Evolutionary conservation across 495 filamentous ascomycete species (phyloP), one percentile per base, ranked within the genome.

Genomic region (Xylaria palmicola): DNA sequence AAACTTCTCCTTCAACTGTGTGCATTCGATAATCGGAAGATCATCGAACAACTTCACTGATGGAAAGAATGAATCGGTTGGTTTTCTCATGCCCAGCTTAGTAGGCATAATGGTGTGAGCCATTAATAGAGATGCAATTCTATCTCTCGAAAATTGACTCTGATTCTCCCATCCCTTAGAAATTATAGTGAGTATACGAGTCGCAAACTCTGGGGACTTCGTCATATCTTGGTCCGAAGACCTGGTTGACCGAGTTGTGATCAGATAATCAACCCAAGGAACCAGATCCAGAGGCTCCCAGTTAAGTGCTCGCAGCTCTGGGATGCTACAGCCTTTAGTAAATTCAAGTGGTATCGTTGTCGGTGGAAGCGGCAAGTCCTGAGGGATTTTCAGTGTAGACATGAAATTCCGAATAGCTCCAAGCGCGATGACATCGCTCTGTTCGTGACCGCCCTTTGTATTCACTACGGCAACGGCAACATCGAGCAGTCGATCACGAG

Each of bases 31-130:
- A 12, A 87, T 86, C 3, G 95, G 93, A 9, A 99, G 79, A 67
- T 99, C 95, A 58, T 95, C 88, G 68, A 99, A 99, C 7, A 98
- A 78, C 65, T 90, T 93, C 20, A 98, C 95, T 13, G 84, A 87
- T n/a, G 87, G 83, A 69, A 99, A 97, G 72, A 97, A 99, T 0
- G 95, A 86, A 63, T 98, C 92, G 12, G 75, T 74, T 20, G 95
- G 95, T 67, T 84, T 88, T 64, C 81, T 90, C 93, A 98, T 93
- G 9, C 95, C 95, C 62, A 87, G 72, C 68, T 88, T 97, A 0
- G 95, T 98, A 0, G 95, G 95, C 60, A 99, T 93, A 26, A 94
- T 82, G 3, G 90, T 87, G 30, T 87, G 79, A 24, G 81, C 76
- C 41, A 83, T 80, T 9, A 98, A 75, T 7, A 89, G 71, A 10